phyloP scores from a whole-genome alignment of 2,329 filamentous ascomycete genomes.

The Penicillium sp. region DNA sequence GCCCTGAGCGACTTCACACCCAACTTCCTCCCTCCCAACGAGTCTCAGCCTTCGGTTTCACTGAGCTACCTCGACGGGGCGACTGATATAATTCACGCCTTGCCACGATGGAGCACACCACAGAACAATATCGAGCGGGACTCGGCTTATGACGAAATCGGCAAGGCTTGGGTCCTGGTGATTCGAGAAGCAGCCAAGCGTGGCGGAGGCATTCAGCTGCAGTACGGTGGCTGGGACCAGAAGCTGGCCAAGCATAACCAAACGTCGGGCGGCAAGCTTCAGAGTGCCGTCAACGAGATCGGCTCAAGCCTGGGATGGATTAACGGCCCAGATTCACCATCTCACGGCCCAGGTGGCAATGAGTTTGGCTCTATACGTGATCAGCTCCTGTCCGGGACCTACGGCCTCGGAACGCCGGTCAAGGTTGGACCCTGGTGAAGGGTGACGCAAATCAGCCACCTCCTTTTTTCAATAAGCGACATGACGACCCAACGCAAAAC shows the following conservation, averaged over 20 bases:
- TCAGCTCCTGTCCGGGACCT: slow-evolving; percentile 57
- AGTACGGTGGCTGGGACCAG: slow-evolving; percentile 90
- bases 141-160: slow-evolving; percentile 93
- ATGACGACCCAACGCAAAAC: slow-evolving; percentile 1
- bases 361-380: slow-evolving; percentile 53
- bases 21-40: slow-evolving; percentile 89
- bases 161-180: slow-evolving; percentile 87
- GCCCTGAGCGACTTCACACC: slow-evolving; percentile 92
- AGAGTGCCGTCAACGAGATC: slow-evolving; percentile 75
- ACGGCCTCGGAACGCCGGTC: slow-evolving; percentile 53
- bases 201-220: slow-evolving; percentile 83
- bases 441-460: slow-evolving; percentile 1
- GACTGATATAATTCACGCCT: slow-evolving; percentile 81
- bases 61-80: slow-evolving; percentile 85
- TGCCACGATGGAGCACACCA: slow-evolving; percentile 88
- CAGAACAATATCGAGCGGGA: slow-evolving; percentile 91
- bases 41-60: slow-evolving; percentile 77
- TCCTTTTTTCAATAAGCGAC: background rate
- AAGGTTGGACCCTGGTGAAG: slow-evolving; percentile 57
- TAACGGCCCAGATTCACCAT: slow-evolving; percentile 45
- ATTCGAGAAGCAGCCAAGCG: slow-evolving; percentile 88
- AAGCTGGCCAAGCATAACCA: slow-evolving; percentile 84
- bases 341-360: slow-evolving; percentile 32
- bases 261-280: slow-evolving; percentile 76
- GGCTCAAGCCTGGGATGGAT: slow-evolving; percentile 76